Percentiles rank a stretch among this genome's conserved stretches.
These are phyloP conservation scores for Climacium dendroides DNA, from an alignment of 225 moss, liverwort and hornwort species.

Conservation along the genomic window DNA sequence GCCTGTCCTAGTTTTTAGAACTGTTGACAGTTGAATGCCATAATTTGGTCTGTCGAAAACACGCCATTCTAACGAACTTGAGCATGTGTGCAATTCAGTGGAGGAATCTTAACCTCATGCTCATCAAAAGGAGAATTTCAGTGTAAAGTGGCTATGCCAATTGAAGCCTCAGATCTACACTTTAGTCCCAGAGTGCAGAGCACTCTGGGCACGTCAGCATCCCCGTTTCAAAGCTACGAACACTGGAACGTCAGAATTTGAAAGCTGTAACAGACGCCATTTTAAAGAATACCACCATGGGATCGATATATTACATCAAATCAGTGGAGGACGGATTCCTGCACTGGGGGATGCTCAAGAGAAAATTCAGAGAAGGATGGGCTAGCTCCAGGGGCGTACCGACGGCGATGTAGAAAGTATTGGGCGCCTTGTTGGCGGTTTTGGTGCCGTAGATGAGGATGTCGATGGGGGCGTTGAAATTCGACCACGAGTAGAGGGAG, in stretches of 20 bases:
- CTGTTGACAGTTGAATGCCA: background rate
- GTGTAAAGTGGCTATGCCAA: background rate
- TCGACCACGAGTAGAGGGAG: constrained; percentile 72
- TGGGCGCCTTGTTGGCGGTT: constrained; percentile 43
- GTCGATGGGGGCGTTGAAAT: constrained; percentile 69
- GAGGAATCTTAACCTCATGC: too few species aligned
- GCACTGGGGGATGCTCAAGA: background rate
- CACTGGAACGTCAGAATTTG: background rate
- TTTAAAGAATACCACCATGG: background rate
- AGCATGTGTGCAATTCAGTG: background rate
- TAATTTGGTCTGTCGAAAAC: background rate
- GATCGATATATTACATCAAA: background rate
- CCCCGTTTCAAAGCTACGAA: background rate
- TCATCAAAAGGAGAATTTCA: background rate
- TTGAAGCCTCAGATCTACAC: background rate
- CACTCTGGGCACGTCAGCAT: background rate
- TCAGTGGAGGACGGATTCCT: background rate
- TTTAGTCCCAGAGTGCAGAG: background rate
- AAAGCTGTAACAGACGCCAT: background rate
- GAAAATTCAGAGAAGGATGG: background rate
- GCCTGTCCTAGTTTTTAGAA: background rate
- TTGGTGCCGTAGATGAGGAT: constrained; percentile 51
- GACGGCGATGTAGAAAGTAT: constrained; percentile 67
- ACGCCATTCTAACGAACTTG: background rate
- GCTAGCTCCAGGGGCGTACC: background rate